Conservation (phyloP, 129 eudicot species). For the Helianthus tuberosus region DNA sequence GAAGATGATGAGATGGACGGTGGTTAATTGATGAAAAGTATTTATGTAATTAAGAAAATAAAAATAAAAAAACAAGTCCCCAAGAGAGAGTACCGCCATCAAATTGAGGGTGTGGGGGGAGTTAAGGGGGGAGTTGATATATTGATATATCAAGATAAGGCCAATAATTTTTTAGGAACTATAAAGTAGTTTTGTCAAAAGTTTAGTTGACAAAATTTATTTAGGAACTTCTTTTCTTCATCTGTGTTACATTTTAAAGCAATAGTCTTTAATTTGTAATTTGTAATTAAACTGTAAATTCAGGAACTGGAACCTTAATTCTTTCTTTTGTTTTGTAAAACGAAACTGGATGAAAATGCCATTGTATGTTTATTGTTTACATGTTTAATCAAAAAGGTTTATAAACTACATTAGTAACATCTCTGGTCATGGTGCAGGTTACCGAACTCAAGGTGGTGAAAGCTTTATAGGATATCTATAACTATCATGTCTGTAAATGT, state of each 20-base stretch:
- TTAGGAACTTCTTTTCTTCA: background rate
- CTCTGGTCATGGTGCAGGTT: conserved; percentile 20
- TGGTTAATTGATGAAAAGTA: too few relatives aligned
- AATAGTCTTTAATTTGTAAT: background rate
- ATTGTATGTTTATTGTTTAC: background rate
- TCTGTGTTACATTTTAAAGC: background rate
- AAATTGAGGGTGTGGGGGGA: too few relatives aligned
- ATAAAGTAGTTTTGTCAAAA: too few relatives aligned
- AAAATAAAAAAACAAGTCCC: too few relatives aligned
- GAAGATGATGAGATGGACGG: too few relatives aligned
- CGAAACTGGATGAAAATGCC: background rate
- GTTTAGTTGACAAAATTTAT: background rate
- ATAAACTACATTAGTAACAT: background rate
- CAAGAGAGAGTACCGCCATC: too few relatives aligned
- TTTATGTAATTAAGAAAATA: too few relatives aligned
- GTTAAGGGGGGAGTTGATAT: too few relatives aligned
- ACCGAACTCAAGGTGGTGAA: conserved; percentile 23
- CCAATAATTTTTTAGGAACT: too few relatives aligned
- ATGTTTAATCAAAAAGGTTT: background rate
- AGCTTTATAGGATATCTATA: conserved; percentile 15
- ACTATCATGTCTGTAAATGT: conserved; percentile 25
- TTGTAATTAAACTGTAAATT: background rate
- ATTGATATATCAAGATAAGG: too few relatives aligned
- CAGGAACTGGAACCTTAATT: background rate
- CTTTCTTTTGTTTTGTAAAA: background rate